These are phyloP conservation scores for Trichophyton equinum DNA, from an alignment of 2,329 filamentous ascomycete species.

Conservation along the genomic window DNA sequence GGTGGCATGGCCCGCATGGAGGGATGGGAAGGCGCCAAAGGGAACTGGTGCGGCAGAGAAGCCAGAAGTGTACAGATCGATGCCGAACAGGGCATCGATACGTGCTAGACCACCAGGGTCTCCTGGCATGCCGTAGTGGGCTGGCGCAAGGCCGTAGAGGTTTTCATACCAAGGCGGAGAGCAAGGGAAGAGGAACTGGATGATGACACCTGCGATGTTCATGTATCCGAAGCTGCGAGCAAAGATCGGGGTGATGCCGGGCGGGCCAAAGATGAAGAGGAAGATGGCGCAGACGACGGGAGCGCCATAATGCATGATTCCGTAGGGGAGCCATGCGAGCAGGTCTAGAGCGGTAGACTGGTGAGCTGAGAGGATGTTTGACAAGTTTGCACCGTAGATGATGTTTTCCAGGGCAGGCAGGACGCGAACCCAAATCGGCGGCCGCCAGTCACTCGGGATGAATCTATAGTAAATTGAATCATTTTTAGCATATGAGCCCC, in stretches of 20 bases:
- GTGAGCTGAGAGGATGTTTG: slow-evolving; percentile 87
- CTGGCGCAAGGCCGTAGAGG: slow-evolving; percentile 75
- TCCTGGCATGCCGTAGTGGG: slow-evolving; percentile 81
- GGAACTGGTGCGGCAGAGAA: slow-evolving; percentile 85
- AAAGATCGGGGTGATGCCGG: slow-evolving; percentile 72
- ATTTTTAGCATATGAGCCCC: background rate
- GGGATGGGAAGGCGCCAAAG: slow-evolving; percentile 86
- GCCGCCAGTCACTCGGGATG: slow-evolving; percentile 75
- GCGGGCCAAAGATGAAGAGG: slow-evolving; percentile 81
- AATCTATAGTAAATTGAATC: slow-evolving; percentile 45
- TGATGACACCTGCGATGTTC: slow-evolving; percentile 74
- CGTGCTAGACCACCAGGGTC: slow-evolving; percentile 80
- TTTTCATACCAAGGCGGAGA: slow-evolving; percentile 97
- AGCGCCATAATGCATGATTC: slow-evolving; percentile 76
- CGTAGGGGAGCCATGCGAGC: slow-evolving; percentile 87
- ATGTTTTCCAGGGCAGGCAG: slow-evolving; percentile 92
- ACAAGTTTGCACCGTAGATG: slow-evolving; percentile 86
- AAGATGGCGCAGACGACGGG: slow-evolving; percentile 65
- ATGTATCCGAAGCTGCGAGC: slow-evolving; percentile 84
- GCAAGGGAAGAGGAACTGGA: slow-evolving; percentile 84
- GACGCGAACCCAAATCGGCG: slow-evolving; percentile 90
- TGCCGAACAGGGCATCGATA: slow-evolving; percentile 77
- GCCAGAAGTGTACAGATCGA: slow-evolving; percentile 84
- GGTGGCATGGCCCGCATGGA: slow-evolving; percentile 81
- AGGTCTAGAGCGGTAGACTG: slow-evolving; percentile 73